Evolutionary conservation across 2,329 filamentous ascomycete genomes (phyloP).

Genomic region (Capronia epimyces): DNA sequence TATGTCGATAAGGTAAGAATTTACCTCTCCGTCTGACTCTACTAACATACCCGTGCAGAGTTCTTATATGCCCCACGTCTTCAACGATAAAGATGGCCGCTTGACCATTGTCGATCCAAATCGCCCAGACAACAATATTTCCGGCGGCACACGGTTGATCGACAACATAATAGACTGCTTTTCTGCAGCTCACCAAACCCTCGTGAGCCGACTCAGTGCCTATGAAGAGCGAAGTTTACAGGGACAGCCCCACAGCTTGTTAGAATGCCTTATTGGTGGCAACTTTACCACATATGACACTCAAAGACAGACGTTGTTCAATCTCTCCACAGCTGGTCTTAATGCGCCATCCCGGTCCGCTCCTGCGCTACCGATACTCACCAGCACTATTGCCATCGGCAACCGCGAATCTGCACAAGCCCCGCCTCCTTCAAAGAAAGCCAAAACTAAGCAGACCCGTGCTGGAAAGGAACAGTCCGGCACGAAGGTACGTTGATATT

Average conservation of each 20-base stretch:
- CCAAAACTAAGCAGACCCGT: not conserved
- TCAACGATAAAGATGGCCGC: constrained; percentile 55
- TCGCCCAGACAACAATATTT: constrained; percentile 76
- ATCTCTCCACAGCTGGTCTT: constrained; percentile 36
- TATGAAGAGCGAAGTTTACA: constrained; percentile 33
- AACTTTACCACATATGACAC: constrained; percentile 70
- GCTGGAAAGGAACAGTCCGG: not conserved
- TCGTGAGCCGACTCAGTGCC: constrained; percentile 54
- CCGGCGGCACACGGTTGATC: constrained; percentile 74
- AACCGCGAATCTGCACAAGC: not conserved
- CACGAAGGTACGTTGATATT: constrained; percentile 11
- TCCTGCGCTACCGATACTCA: not conserved
- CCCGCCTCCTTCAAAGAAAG: not conserved
- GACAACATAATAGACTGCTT: constrained; percentile 64
- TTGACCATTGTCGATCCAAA: constrained; percentile 92
- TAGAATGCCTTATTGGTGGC: constrained; percentile 67
- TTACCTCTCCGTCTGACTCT: constrained; percentile 10
- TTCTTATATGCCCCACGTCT: constrained; percentile 37
- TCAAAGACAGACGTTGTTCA: constrained; percentile 60
- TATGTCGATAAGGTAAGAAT: constrained; percentile 66
- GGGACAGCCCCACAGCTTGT: constrained; percentile 49
- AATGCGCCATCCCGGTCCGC: not conserved
- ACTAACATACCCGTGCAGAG: constrained; percentile 17
- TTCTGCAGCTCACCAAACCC: constrained; percentile 53
- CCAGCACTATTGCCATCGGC: not conserved